Conservation (phyloP, 352 stramenopile genomes). For the Pseudoperonospora humuli region DNA sequence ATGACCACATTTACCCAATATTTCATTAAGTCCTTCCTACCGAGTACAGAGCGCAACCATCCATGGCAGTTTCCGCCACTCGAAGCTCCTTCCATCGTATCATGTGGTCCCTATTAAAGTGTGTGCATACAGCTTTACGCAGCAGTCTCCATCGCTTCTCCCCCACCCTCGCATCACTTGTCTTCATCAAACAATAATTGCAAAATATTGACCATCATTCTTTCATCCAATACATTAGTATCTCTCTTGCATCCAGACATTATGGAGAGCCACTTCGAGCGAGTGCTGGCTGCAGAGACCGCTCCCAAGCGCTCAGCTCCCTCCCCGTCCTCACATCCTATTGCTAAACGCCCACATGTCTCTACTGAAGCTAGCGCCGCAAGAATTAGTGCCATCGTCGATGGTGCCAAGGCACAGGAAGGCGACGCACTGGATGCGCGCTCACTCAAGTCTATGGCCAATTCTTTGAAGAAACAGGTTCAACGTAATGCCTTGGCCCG, state of each 20-base stretch:
- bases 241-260: neutral
- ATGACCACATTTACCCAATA: too few species aligned
- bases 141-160: slow-evolving; percentile 15
- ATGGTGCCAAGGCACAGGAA: slow-evolving; percentile 33
- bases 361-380: slow-evolving; percentile 10
- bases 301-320: slow-evolving; percentile 20
- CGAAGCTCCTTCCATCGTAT: slow-evolving; percentile 5
- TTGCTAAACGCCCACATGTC: slow-evolving; percentile 16
- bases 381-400: slow-evolving; percentile 40
- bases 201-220: too few species aligned
- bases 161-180: neutral
- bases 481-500: slow-evolving; percentile 72
- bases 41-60: slow-evolving; percentile 12
- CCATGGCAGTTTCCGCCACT: neutral
- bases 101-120: slow-evolving; percentile 7
- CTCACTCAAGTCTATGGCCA: slow-evolving; percentile 60
- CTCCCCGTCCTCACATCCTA: neutral
- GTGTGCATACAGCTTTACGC: slow-evolving; percentile 12
- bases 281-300: slow-evolving; percentile 33
- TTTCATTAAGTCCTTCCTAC: too few species aligned
- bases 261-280: slow-evolving; percentile 61
- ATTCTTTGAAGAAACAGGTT: slow-evolving; percentile 61
- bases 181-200: neutral
- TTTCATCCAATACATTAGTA: neutral
- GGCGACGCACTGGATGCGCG: slow-evolving; percentile 56